phyloP scores from a whole-genome alignment of 805 yeast species.

The Candida coquimbonensis region DNA sequence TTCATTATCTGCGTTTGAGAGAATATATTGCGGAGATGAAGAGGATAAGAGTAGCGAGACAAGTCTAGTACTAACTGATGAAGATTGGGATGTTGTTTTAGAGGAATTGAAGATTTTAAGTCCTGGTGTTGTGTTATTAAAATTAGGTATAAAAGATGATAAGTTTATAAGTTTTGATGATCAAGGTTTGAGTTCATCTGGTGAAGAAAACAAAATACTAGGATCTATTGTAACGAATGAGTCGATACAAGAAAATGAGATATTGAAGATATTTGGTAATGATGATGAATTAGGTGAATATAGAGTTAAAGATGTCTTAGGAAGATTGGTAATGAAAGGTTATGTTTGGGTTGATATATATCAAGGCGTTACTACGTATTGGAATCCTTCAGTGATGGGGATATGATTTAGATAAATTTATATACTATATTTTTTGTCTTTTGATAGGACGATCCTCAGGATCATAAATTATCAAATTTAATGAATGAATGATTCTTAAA shows the following conservation, averaged over 20 bases:
- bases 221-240: constrained; percentile 4
- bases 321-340: constrained; percentile 7
- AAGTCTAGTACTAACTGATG: neutral
- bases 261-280: neutral
- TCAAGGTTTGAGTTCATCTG: constrained; percentile 2
- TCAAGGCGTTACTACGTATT: constrained; percentile 6
- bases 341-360: constrained; percentile 6
- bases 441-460: constrained; percentile 9
- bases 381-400: constrained; percentile 7
- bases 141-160: neutral
- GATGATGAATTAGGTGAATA: constrained; percentile 2
- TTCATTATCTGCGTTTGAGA: constrained; percentile 4
- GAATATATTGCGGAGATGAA: neutral
- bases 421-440: constrained; percentile 11
- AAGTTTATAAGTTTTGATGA: constrained; percentile 6
- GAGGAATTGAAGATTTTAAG: constrained; percentile 1
- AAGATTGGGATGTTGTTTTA: constrained; percentile 5
- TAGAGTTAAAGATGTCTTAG: constrained; percentile 1
- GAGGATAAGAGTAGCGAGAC: neutral
- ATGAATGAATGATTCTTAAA: constrained; percentile 35
- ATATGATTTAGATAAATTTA: constrained; percentile 1
- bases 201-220: constrained; percentile 4
- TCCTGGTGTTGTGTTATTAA: constrained; percentile 4
- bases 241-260: neutral
- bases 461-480: constrained; percentile 13